Conservation (phyloP, 768 basidiomycete genomes). For the Tulasnella sp. region DNA sequence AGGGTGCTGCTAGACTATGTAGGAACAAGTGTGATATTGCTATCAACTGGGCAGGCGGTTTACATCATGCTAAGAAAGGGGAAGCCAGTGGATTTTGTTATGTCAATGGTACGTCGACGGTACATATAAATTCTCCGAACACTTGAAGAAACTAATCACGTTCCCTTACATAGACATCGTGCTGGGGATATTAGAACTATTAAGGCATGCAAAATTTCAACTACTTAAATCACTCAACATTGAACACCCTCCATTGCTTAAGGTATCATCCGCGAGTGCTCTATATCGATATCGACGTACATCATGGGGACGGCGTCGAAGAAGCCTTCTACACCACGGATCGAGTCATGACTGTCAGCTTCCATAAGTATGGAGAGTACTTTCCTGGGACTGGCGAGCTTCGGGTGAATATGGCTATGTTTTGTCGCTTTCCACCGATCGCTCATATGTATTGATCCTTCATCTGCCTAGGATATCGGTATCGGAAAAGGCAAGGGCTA, state of each 20-base stretch:
- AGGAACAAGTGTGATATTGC: slow-evolving; percentile 98
- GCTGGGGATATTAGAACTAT: slow-evolving; percentile 85
- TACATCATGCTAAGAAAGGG: slow-evolving; percentile 98
- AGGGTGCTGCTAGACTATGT: slow-evolving; percentile 92
- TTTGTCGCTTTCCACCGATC: background rate
- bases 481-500: slow-evolving; percentile 92
- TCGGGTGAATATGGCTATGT: slow-evolving; percentile 44
- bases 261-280: slow-evolving; percentile 86
- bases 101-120: slow-evolving; percentile 63
- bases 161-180: slow-evolving; percentile 69
- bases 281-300: slow-evolving; percentile 97
- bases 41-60: slow-evolving; percentile 96
- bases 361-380: slow-evolving; percentile 98
- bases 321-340: slow-evolving; percentile 99
- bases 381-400: slow-evolving; percentile 99
- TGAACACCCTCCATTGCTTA: slow-evolving; percentile 24
- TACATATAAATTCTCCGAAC: background rate
- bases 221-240: background rate
- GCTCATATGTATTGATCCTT: slow-evolving; percentile 16
- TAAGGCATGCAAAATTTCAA: slow-evolving; percentile 42
- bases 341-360: slow-evolving; percentile 95
- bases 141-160: background rate
- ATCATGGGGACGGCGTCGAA: slow-evolving; percentile 98
- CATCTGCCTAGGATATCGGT: slow-evolving; percentile 62
- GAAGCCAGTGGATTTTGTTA: slow-evolving; percentile 99